Evolutionary conservation across 495 filamentous ascomycete genomes (phyloP).

Genomic region (Tuber brumale): DNA sequence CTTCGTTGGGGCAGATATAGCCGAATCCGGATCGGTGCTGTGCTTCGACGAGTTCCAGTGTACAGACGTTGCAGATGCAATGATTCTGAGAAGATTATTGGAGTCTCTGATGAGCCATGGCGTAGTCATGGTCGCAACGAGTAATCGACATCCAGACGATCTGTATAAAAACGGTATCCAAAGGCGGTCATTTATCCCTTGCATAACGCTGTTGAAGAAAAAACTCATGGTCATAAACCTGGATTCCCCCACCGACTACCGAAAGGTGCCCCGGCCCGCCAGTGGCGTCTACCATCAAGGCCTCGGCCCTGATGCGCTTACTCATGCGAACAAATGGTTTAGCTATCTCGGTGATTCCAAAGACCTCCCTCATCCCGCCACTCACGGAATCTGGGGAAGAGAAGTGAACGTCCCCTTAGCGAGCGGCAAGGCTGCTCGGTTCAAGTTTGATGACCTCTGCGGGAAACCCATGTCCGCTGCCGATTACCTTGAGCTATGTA

Average conservation of each 20-base stretch:
- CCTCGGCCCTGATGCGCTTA: slow-evolving; percentile 65
- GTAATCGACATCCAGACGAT: slow-evolving; percentile 92
- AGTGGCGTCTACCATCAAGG: slow-evolving; percentile 92
- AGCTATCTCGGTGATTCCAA: slow-evolving; percentile 79
- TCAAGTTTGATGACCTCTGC: slow-evolving; percentile 85
- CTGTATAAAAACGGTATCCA: slow-evolving; percentile 98
- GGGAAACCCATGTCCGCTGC: slow-evolving; percentile 80
- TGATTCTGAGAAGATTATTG: slow-evolving; percentile 87
- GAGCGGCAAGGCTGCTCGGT: slow-evolving; percentile 79
- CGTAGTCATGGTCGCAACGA: slow-evolving; percentile 91
- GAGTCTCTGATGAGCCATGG: slow-evolving; percentile 90
- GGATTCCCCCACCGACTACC: slow-evolving; percentile 91
- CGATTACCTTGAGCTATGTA: slow-evolving; percentile 88
- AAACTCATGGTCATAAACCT: slow-evolving; percentile 84
- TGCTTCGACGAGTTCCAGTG: slow-evolving; percentile 99
- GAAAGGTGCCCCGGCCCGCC: slow-evolving; percentile 87
- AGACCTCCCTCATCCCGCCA: slow-evolving; percentile 67
- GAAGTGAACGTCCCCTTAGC: slow-evolving; percentile 80
- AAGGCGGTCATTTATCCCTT: slow-evolving; percentile 87
- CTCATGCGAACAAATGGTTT: slow-evolving; percentile 91
- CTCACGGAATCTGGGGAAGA: slow-evolving; percentile 88
- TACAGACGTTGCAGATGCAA: slow-evolving; percentile 96
- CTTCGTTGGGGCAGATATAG: slow-evolving; percentile 88
- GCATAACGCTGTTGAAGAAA: slow-evolving; percentile 81
- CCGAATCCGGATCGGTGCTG: slow-evolving; percentile 72